phyloP scores from a whole-genome alignment of 2,329 filamentous ascomycete species.

The Fusarium citri region DNA sequence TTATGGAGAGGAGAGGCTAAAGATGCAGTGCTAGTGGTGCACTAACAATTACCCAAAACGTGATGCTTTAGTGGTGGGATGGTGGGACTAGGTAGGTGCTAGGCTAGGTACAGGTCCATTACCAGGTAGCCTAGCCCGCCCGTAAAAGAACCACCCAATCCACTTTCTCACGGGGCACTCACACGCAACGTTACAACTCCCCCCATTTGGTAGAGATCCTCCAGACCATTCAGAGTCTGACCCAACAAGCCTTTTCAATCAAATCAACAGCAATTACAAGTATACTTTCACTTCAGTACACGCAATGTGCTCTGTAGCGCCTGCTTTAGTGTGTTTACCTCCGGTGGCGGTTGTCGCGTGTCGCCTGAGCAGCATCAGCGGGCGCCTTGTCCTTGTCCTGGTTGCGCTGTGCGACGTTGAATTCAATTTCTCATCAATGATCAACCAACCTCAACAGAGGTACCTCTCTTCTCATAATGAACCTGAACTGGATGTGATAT shows the following conservation, averaged over 20 bases:
- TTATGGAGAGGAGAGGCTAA: slow-evolving; percentile 15
- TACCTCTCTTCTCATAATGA: background rate
- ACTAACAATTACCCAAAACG: slow-evolving; percentile 7
- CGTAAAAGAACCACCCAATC: slow-evolving; percentile 16
- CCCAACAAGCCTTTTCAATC: slow-evolving; percentile 21
- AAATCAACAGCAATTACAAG: slow-evolving; percentile 15
- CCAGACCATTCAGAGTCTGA: slow-evolving; percentile 30
- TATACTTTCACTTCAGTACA: background rate
- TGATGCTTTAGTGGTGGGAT: slow-evolving; percentile 5
- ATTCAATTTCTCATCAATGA: slow-evolving; percentile 20
- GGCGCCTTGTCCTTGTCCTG: slow-evolving; percentile 1
- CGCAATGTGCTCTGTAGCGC: slow-evolving; percentile 15
- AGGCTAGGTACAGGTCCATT: background rate
- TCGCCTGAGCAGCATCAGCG: slow-evolving; percentile 16
- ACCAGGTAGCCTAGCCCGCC: background rate
- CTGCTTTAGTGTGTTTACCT: background rate
- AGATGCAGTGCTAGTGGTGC: slow-evolving; percentile 6
- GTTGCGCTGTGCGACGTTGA: slow-evolving; percentile 42
- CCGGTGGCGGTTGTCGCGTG: slow-evolving; percentile 39
- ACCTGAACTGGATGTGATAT: slow-evolving; percentile 19
- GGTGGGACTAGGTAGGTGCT: background rate
- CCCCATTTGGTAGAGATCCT: slow-evolving; percentile 37
- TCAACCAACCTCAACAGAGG: background rate
- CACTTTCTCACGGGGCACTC: slow-evolving; percentile 36
- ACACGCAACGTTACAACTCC: slow-evolving; percentile 41